A percentile compares a stretch with the other conserved stretches of the same genome.
phyloP scores from a whole-genome alignment of 441 rosid genomes.

The Lepidium campestre region DNA sequence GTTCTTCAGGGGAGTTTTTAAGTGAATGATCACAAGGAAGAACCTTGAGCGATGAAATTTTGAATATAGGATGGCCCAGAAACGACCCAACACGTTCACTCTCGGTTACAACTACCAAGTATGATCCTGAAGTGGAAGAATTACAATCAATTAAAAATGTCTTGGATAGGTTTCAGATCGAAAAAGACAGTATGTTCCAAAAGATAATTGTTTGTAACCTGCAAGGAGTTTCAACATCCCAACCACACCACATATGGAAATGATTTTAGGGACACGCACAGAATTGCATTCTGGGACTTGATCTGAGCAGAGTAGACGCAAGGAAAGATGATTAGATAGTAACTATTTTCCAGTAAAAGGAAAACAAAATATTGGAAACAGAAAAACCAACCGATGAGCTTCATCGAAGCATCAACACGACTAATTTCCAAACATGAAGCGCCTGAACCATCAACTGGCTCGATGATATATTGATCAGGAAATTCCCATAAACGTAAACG shows the following conservation, averaged over 20 bases:
- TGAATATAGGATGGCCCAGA: constrained; percentile 78
- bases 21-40: constrained; percentile 79
- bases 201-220: constrained; percentile 34
- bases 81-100: constrained; percentile 78
- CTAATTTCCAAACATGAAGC: constrained; percentile 54
- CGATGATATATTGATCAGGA: constrained; percentile 77
- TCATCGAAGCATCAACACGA: constrained; percentile 61
- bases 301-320: constrained; percentile 35
- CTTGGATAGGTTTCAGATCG: not conserved
- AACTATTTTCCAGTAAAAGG: not conserved
- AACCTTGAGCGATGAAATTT: constrained; percentile 70
- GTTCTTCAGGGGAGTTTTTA: constrained; percentile 56
- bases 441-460: constrained; percentile 75
- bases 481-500: constrained; percentile 84
- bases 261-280: constrained; percentile 84
- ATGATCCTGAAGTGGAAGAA: constrained; percentile 55
- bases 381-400: constrained; percentile 47
- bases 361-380: not conserved
- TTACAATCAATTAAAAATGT: not conserved
- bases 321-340: not conserved
- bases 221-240: constrained; percentile 96
- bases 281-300: constrained; percentile 62
- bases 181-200: not conserved
- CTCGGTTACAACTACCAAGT: constrained; percentile 73
- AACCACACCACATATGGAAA: constrained; percentile 65